phyloP scores from a whole-genome alignment of 768 basidiomycete species.

The Neoboletus subvelutipes region DNA sequence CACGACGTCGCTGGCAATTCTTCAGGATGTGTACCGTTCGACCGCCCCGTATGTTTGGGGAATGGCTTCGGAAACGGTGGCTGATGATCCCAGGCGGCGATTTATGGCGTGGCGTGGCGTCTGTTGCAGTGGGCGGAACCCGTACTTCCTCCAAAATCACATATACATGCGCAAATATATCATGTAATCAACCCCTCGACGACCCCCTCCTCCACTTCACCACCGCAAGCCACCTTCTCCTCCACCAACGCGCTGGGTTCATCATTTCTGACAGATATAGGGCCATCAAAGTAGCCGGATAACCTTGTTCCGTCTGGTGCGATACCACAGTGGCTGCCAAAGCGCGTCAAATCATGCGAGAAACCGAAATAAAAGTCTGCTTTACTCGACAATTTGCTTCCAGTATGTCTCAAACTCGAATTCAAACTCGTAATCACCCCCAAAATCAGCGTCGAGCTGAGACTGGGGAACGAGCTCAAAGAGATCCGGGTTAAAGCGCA shows the following conservation, averaged over 20 bases:
- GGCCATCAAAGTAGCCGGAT: slow-evolving; percentile 32
- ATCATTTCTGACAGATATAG: not conserved
- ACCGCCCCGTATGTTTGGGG: slow-evolving; percentile 11
- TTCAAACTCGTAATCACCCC: slow-evolving; percentile 70
- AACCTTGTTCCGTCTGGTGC: slow-evolving; percentile 53
- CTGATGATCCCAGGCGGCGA: slow-evolving; percentile 28
- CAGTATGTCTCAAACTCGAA: slow-evolving; percentile 77
- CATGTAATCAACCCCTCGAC: slow-evolving; percentile 19
- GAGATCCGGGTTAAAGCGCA: slow-evolving; percentile 87
- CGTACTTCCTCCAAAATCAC: not conserved
- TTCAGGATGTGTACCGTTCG: slow-evolving; percentile 4
- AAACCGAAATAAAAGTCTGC: not conserved
- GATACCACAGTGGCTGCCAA: slow-evolving; percentile 54
- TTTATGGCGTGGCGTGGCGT: slow-evolving; percentile 28
- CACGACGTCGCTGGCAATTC: not conserved
- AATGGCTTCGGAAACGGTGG: slow-evolving; percentile 24
- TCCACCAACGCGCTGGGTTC: not conserved
- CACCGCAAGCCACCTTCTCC: not conserved
- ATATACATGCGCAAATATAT: slow-evolving; percentile 25
- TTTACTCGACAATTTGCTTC: slow-evolving; percentile 72
- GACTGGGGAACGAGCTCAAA: slow-evolving; percentile 68
- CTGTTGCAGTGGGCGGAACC: slow-evolving; percentile 5
- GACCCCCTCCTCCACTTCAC: not conserved
- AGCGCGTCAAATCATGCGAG: not conserved
- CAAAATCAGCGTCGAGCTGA: slow-evolving; percentile 83